Evolutionary conservation across 495 filamentous ascomycete species (phyloP).

Genomic region (Haplographium delicatum): DNA sequence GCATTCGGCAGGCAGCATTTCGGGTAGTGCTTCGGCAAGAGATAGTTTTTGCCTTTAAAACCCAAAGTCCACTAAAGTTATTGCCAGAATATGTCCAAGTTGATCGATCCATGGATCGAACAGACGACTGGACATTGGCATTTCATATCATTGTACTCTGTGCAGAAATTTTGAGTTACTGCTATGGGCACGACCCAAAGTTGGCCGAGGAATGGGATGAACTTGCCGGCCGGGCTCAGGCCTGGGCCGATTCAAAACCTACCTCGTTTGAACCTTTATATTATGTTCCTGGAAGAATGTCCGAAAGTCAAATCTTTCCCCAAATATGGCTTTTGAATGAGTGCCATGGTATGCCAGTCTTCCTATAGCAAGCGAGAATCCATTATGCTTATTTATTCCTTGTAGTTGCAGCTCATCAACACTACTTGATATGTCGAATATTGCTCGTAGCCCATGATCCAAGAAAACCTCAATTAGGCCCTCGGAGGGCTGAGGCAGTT

Average conservation of each 20-base stretch:
- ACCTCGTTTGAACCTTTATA: conserved; percentile 11
- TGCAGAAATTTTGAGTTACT: conserved; percentile 31
- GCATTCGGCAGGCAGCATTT: conserved; percentile 31
- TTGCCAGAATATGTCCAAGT: conserved; percentile 23
- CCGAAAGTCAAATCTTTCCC: conserved; percentile 30
- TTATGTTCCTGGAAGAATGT: neutral
- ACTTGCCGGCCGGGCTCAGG: conserved; percentile 21
- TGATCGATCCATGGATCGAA: conserved; percentile 27
- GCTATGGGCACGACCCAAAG: conserved; percentile 24
- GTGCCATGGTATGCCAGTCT: conserved; percentile 24
- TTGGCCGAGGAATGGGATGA: conserved; percentile 23
- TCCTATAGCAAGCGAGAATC: neutral
- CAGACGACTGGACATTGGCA: conserved; percentile 33
- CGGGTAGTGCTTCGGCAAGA: conserved; percentile 36
- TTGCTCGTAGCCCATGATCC: conserved; percentile 39
- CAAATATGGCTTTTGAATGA: conserved; percentile 36
- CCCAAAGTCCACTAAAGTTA: conserved; percentile 29
- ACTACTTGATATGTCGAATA: conserved; percentile 34
- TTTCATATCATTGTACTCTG: conserved; percentile 20
- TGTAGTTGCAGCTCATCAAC: conserved; percentile 30
- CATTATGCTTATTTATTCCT: neutral
- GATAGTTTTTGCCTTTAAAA: conserved; percentile 32
- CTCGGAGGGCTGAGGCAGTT: conserved; percentile 5
- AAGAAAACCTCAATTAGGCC: conserved; percentile 31
- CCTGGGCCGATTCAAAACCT: conserved; percentile 4